Evolutionary conservation across 75 land plant genomes (phyloP).

Genomic region (Isoetes taiwanensis): DNA sequence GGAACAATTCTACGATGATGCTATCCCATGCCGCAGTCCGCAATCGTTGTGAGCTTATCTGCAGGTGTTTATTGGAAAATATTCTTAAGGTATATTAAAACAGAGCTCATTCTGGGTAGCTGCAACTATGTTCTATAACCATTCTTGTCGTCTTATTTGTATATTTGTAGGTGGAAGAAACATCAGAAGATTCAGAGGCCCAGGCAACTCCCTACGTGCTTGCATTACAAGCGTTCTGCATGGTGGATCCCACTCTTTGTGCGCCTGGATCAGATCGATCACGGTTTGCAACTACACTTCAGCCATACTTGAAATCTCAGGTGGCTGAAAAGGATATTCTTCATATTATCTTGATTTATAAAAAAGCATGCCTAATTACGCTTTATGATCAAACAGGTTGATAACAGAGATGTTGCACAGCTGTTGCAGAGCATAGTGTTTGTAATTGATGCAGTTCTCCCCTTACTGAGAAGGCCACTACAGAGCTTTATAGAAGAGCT

Average conservation of each 20-base stretch:
- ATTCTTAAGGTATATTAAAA: conserved; percentile 62
- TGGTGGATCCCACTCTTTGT: conserved; percentile 89
- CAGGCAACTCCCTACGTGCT: conserved; percentile 74
- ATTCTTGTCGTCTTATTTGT: neutral
- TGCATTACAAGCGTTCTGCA: conserved; percentile 87
- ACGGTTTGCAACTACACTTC: conserved; percentile 87
- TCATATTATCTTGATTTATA: neutral
- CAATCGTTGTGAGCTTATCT: conserved; percentile 86
- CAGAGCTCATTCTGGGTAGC: neutral
- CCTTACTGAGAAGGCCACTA: conserved; percentile 78
- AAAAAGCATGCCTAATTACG: neutral
- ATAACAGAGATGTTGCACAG: conserved; percentile 63
- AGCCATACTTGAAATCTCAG: conserved; percentile 93
- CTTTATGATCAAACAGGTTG: conserved; percentile 36
- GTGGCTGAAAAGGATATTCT: conserved; percentile 23
- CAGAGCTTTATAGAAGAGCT: conserved; percentile 73
- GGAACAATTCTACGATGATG: conserved; percentile 55
- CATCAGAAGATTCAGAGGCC: conserved; percentile 47
- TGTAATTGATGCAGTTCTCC: conserved; percentile 83
- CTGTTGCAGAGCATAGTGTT: conserved; percentile 87
- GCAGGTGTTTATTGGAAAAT: conserved; percentile 82
- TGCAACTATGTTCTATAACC: neutral
- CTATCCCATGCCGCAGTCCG: conserved; percentile 62
- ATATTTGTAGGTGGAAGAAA: conserved; percentile 62
- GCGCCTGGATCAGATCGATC: conserved; percentile 88